Percentiles rank a stretch among this genome's conserved stretches.
phyloP scores from a whole-genome alignment of 1,284 basidiomycete genomes.

The Trichosporon faecale region DNA sequence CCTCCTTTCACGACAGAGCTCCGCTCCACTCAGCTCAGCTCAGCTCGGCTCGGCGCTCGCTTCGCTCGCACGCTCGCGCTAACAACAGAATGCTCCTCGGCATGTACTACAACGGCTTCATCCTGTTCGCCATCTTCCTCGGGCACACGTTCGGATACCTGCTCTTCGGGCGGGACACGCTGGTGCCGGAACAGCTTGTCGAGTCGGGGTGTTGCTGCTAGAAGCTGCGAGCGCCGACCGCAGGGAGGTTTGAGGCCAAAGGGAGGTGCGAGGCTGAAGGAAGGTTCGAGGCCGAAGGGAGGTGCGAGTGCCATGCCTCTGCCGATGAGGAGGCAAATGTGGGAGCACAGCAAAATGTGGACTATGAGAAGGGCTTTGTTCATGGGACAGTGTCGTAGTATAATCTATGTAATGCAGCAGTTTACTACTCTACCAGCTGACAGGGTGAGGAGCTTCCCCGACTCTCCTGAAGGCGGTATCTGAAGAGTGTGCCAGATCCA shows the following conservation, averaged over 20 bases:
- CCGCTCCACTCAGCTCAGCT: too few species aligned
- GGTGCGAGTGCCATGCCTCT: too few species aligned
- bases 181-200: background rate
- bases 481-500: too few species aligned
- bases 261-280: too few species aligned
- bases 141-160: slow-evolving; percentile 45
- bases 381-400: background rate
- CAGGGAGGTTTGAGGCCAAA: background rate
- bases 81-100: slow-evolving; percentile 27
- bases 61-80: background rate
- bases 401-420: background rate
- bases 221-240: background rate
- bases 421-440: background rate
- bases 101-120: slow-evolving; percentile 53
- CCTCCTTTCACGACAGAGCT: too few species aligned
- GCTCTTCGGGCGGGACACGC: slow-evolving; percentile 43
- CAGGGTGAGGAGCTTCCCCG: too few species aligned
- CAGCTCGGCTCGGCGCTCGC: background rate
- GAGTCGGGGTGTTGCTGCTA: slow-evolving; percentile 8
- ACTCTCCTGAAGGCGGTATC: too few species aligned
- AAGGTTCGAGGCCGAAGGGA: too few species aligned
- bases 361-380: background rate
- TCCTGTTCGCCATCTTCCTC: slow-evolving; percentile 51
- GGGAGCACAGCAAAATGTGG: background rate
- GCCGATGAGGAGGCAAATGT: too few species aligned